Evolutionary conservation across 352 stramenopile species (phyloP), one percentile per base, ranked within the genome.

Genomic region (Halophytophthora polymorphica): DNA sequence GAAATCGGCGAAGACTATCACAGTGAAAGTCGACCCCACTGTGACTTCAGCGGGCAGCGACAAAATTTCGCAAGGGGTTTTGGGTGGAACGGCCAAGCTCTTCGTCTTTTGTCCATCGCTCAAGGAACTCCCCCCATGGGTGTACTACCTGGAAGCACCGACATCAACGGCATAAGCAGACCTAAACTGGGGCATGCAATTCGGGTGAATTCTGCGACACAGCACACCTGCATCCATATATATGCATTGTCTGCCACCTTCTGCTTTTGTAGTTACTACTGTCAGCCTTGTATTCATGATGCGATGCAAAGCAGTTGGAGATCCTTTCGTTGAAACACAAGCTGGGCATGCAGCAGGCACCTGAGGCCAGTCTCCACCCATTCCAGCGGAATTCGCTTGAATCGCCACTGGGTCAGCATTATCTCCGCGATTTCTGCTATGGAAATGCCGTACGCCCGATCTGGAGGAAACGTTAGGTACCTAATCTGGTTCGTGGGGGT

Each of bases 141-240:
- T 96, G 0, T 96, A 88, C 51, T 97, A 96, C 53, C 61, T 97
- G 39, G 71, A 91, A 62, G 56, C 61, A 0, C 54, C 48, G 13
- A 25, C 29, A 29, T 15, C 50, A 36, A 38, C 22, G 55, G 17
- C 15, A 13, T 46, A 34, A 34, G 31, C 13, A 17, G 23, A 42
- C 7, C 25, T 38, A 41, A 28, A 22, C n/a, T n/a, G n/a, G n/a
- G n/a, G n/a, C n/a, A n/a, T n/a, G n/a, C n/a, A n/a, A n/a, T n/a
- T 8, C 3, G 6, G 21, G 8, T 21, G 45, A 31, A 31, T 31
- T 31, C 25, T 4, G 8, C 8, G 25, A 4, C 25, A 31, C 25
- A 31, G 25, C 25, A 31, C 8, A n/a, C 15, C 21, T 35, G 1
- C 15, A 10, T 3, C 7, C 8, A 23, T 8, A 14, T 22, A 31